Evolutionary conservation across 2,329 filamentous ascomycete species (phyloP).

Genomic region (Phoma sp.): DNA sequence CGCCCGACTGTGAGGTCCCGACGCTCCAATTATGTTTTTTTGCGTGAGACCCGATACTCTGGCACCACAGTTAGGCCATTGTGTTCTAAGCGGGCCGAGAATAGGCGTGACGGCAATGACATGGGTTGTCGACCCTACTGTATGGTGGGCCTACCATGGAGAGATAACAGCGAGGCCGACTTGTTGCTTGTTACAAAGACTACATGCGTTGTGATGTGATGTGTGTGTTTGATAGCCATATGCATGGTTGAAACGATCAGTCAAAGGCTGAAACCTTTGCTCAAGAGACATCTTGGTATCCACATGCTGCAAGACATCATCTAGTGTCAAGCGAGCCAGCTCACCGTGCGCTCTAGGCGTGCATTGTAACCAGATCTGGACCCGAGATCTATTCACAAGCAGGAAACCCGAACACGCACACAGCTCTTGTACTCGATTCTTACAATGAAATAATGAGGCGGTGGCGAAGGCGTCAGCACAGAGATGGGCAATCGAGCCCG

Average conservation of each 20-base stretch:
- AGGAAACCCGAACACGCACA: background rate
- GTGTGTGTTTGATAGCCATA: background rate
- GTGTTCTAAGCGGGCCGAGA: conserved; percentile 18
- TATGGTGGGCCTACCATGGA: background rate
- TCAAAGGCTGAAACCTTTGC: conserved; percentile 5
- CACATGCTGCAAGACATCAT: conserved; percentile 21
- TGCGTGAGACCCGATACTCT: conserved; percentile 19
- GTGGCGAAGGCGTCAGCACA: conserved; percentile 9
- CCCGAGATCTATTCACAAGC: background rate
- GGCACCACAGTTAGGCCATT: conserved; percentile 18
- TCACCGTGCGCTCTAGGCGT: conserved; percentile 16
- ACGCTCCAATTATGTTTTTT: conserved; percentile 27
- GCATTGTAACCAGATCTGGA: conserved; percentile 4
- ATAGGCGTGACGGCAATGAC: conserved; percentile 16
- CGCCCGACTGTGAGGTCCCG: conserved; percentile 20
- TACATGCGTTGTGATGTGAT: conserved; percentile 1
- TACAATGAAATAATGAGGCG: conserved; percentile 12
- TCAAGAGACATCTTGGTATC: conserved; percentile 11
- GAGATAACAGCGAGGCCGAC: background rate
- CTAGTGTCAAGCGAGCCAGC: conserved; percentile 20
- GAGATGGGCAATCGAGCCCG: conserved; percentile 4
- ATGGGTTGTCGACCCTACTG: conserved; percentile 4
- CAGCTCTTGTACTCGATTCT: background rate
- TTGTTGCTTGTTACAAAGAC: background rate
- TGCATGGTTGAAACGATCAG: background rate